phyloP scores from a whole-genome alignment of 2,329 filamentous ascomycete genomes.

The Cordyceps sp. region DNA sequence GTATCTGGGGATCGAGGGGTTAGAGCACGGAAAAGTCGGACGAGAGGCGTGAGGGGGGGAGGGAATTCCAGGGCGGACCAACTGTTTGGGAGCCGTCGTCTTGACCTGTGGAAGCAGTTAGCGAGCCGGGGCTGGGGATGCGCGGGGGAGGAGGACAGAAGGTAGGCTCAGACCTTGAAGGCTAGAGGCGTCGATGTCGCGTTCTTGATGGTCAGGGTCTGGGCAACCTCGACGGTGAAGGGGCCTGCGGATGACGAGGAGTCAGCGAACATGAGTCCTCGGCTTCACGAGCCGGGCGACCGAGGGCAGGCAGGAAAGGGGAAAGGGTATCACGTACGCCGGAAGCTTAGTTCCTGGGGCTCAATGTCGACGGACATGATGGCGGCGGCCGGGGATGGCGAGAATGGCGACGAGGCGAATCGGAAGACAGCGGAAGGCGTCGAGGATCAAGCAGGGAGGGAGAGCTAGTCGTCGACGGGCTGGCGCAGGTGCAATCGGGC shows the following conservation, averaged over 20 bases:
- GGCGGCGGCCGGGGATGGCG: conserved; percentile 5
- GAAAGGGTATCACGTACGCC: conserved; percentile 46
- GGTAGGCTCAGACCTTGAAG: conserved; percentile 46
- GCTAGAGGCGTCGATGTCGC: conserved; percentile 44
- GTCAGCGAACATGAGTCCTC: conserved; percentile 3
- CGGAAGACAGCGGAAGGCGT: background rate
- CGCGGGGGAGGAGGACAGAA: no score
- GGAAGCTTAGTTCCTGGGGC: conserved; percentile 82
- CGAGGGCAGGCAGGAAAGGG: background rate
- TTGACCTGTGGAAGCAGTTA: conserved; percentile 55
- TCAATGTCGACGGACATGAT: conserved; percentile 92
- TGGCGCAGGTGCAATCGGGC: no score
- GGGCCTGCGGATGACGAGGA: conserved; percentile 32
- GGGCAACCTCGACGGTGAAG: conserved; percentile 48
- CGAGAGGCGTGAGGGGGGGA: background rate
- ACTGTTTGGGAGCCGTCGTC: conserved; percentile 98
- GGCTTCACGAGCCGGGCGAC: background rate
- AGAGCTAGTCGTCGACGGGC: no score
- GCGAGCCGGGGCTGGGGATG: background rate
- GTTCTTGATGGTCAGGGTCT: conserved; percentile 49
- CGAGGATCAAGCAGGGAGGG: no score
- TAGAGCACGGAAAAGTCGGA: background rate
- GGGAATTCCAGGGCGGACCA: conserved; percentile 22
- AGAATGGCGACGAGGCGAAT: background rate
- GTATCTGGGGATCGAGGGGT: conserved; percentile 45